Evolutionary conservation across 2,329 filamentous ascomycete species (phyloP).

Genomic region (Alternaria sp.): DNA sequence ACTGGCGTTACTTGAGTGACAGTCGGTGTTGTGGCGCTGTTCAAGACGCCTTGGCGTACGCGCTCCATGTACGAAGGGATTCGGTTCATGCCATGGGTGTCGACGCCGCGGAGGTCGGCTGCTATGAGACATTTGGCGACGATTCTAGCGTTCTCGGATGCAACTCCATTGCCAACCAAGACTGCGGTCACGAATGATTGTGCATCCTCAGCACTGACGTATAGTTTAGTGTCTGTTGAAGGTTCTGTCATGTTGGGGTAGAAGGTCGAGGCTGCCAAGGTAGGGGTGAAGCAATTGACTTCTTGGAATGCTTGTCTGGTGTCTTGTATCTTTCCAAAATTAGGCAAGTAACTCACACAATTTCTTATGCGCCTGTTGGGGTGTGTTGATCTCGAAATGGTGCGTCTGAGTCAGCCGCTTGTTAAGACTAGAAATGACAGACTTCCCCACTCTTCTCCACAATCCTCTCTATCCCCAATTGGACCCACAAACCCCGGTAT

Average conservation of each 20-base stretch:
- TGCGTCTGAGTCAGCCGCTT: neutral
- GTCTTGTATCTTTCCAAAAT: neutral
- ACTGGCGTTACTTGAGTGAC: slow-evolving; percentile 71
- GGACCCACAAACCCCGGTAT: neutral
- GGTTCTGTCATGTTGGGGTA: slow-evolving; percentile 5
- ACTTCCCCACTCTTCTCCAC: slow-evolving; percentile 4
- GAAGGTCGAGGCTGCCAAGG: neutral
- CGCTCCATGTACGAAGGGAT: slow-evolving; percentile 80
- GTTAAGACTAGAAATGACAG: neutral
- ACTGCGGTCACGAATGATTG: slow-evolving; percentile 61
- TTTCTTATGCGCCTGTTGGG: neutral
- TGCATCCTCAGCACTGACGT: slow-evolving; percentile 28
- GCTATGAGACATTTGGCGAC: slow-evolving; percentile 73
- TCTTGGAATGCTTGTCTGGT: neutral
- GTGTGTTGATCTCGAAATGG: neutral
- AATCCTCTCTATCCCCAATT: neutral
- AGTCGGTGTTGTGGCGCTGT: slow-evolving; percentile 66
- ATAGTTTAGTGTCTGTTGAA: neutral
- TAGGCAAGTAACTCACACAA: neutral
- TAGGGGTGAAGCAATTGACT: neutral
- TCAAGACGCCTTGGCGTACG: slow-evolving; percentile 73
- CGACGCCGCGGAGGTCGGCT: slow-evolving; percentile 81
- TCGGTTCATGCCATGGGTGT: slow-evolving; percentile 81
- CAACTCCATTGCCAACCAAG: slow-evolving; percentile 68
- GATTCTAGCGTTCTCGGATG: slow-evolving; percentile 65